Evolutionary conservation across 2,329 filamentous ascomycete genomes (phyloP).

Genomic region (Ascochyta viciae-villosae): DNA sequence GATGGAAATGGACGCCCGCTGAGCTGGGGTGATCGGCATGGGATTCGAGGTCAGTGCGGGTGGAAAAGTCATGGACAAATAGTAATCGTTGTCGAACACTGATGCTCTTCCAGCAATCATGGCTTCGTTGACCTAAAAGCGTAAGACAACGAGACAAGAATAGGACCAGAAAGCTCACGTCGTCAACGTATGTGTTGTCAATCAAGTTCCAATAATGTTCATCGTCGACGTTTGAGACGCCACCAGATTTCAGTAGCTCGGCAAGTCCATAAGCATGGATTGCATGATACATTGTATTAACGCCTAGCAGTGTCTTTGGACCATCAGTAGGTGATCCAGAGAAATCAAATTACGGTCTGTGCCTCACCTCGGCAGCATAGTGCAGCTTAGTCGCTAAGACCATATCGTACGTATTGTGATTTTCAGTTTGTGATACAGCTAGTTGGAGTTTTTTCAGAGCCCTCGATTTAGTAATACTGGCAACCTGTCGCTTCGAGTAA

Average conservation of each 20-base stretch:
- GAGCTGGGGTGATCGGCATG: constrained; percentile 18
- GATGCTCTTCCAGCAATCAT: constrained; percentile 37
- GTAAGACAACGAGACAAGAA: constrained; percentile 9
- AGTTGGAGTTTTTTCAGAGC: constrained; percentile 36
- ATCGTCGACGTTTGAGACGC: constrained; percentile 29
- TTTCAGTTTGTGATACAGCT: constrained; percentile 19
- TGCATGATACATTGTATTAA: constrained; percentile 36
- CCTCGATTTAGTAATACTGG: constrained; percentile 31
- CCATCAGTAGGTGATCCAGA: constrained; percentile 9
- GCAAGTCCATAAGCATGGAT: constrained; percentile 39
- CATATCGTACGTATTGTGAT: constrained; percentile 32
- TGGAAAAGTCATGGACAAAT: constrained; percentile 35
- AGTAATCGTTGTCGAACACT: constrained; percentile 39
- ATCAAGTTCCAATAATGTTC: constrained; percentile 41
- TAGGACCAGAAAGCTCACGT: constrained; percentile 25
- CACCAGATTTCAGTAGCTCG: constrained; percentile 35
- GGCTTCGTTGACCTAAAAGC: constrained; percentile 37
- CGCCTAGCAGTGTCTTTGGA: constrained; percentile 31
- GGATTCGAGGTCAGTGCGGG: constrained; percentile 10
- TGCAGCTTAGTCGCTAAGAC: constrained; percentile 40
- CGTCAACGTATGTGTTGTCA: constrained; percentile 45
- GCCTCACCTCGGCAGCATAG: constrained; percentile 36
- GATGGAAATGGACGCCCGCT: constrained; percentile 33
- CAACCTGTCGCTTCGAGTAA: constrained; percentile 29
- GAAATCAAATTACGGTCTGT: neutral